Evolutionary conservation across 176 grass and related monocot species (phyloP), one percentile per base, ranked within the genome.

Genomic region (Coix lacrymajobi): DNA sequence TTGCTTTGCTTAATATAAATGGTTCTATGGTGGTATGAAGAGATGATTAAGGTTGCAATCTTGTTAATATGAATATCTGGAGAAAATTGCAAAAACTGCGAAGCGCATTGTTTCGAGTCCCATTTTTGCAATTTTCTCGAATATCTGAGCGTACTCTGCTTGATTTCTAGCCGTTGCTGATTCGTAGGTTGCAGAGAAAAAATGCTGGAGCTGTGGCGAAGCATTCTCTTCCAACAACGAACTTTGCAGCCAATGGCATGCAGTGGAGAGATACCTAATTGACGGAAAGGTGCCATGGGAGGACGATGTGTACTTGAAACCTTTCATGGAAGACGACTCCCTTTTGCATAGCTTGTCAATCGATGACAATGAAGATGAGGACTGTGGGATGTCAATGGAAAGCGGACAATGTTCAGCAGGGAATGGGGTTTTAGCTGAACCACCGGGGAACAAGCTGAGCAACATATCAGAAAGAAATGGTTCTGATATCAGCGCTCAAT

Each of bases 321-420:
- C 96, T 29, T 96, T 88, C 85, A 82, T 93, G 88, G 84, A 85
- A 33, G 91, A 94, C 39, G 96, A 96, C 39, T 78, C 93, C 24
- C 87, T 98, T 85, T 75, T 98, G 85, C 92, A 98, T 65, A 92
- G 87, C 83, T 84, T 98, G 73, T 90, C 58, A 24, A 51, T 89
- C 32, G 82, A 84, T 28, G 87, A 91, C 16, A 90, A 93, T 20
- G 87, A 60, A 5, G 56, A 90, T 1, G 89, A 89, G 36, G 85
- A 80, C 32, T 70, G 73, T 72, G 88, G 45, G 15, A 32, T 58
- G 25, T 51, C 62, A 74, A 52, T 83, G 43, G 80, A 90, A 86
- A 84, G 43, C 61, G 87, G 86, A 13, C 85, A 88, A 25, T 82
- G 69, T 60, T 74, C 66, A 68, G n/a, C 8, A 20, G 61, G 46